These are phyloP conservation scores for Acanthamoeba sp. DNA, from an alignment of 208 protist species.

Conservation along the genomic window DNA sequence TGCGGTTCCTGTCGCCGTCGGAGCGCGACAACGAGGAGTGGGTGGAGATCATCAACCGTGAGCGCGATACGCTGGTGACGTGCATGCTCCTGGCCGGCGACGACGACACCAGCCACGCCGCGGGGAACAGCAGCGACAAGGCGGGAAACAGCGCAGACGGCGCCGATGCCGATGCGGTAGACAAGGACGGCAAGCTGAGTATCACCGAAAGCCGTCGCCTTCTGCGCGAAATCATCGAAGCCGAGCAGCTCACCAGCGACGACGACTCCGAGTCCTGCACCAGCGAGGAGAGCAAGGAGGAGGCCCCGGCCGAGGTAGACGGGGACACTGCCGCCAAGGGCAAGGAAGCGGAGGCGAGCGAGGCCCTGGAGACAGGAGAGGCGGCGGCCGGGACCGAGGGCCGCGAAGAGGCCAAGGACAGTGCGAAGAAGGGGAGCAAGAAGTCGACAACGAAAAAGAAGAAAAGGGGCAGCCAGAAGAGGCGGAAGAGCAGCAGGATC, in stretches of 20 bases:
- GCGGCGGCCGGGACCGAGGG: not conserved
- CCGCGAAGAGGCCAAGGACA: not conserved
- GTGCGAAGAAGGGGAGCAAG: not conserved
- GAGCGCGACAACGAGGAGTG: constrained; percentile 58
- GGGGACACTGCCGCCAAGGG: not conserved
- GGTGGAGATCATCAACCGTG: constrained; percentile 60
- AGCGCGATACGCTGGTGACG: constrained; percentile 54
- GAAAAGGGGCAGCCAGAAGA: not conserved
- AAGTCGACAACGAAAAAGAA: not conserved
- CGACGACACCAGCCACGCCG: not conserved
- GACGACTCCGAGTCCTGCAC: not conserved
- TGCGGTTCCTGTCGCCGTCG: constrained; percentile 49
- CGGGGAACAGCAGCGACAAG: not conserved
- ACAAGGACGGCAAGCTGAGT: constrained; percentile 46
- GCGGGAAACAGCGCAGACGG: not conserved
- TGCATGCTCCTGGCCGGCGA: constrained; percentile 54
- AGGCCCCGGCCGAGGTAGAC: not conserved
- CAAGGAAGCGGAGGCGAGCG: constrained; percentile 3
- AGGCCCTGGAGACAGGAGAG: not conserved
- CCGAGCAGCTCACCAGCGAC: not conserved
- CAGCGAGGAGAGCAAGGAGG: not conserved
- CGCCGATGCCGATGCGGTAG: not conserved
- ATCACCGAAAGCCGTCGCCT: constrained; percentile 42
- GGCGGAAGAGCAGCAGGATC: not conserved
- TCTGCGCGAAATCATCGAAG: constrained; percentile 40